phyloP scores from a whole-genome alignment of 2,329 filamentous ascomycete species.

The Colletotrichum destructivum region DNA sequence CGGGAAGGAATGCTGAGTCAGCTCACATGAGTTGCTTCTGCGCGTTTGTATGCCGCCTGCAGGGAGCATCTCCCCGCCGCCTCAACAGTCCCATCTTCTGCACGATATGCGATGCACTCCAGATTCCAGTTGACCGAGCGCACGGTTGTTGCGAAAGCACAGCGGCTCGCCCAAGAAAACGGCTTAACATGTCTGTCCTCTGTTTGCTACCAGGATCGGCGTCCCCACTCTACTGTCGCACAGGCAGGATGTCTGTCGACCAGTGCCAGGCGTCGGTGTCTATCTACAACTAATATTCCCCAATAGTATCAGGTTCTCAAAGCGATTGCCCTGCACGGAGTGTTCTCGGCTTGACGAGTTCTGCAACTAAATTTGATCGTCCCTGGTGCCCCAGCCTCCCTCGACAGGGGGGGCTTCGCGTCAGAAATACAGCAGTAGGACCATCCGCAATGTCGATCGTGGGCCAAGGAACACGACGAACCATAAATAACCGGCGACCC shows the following conservation, averaged over 20 bases:
- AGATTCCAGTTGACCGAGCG: constrained; percentile 17
- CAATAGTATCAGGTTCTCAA: neutral
- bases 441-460: neutral
- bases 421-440: neutral
- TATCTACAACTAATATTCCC: neutral
- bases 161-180: neutral
- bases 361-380: neutral
- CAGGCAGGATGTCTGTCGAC: neutral
- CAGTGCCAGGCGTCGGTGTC: neutral
- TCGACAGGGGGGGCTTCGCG: neutral
- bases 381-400: neutral
- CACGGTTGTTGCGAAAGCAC: constrained; percentile 14
- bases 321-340: neutral
- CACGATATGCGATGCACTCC: constrained; percentile 11
- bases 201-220: neutral
- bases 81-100: neutral
- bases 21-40: neutral
- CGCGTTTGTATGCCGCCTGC: neutral
- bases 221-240: neutral
- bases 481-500: neutral
- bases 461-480: neutral
- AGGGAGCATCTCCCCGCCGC: neutral
- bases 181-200: neutral
- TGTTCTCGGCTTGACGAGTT: neutral
- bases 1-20: constrained; percentile 18